Evolutionary conservation across 2,329 filamentous ascomycete species (phyloP), one percentile per base, ranked within the genome.

Genomic region (Elsinoe fawcettii): DNA sequence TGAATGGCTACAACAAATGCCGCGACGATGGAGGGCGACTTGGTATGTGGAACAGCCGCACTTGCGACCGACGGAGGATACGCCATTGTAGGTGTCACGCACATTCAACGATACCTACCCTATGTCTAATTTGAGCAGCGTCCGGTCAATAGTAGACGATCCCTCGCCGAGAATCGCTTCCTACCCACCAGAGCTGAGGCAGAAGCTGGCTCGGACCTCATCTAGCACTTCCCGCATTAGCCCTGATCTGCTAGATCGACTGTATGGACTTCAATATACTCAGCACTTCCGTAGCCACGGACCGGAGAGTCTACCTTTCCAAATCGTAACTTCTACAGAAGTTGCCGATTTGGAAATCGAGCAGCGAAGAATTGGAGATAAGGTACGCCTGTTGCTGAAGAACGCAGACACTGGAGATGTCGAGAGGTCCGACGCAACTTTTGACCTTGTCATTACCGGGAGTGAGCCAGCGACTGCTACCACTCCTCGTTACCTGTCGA

Each of bases 181-280:
- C 5, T 54, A 56, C 43, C 51, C 57, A 11, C 57, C 57, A 11
- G 51, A 59, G 37, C 36, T 59, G 1, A 51, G 57, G 8, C 41
- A 55, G 22, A 25, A 41, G 20, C 30, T 56, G 55, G 34, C 53
- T 54, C n/a, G 56, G n/a, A n/a, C n/a, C 9, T 55, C 30, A 4
- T 44, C 53, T 2, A 53, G 57, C 12, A 51, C 56, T 23, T 60
- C 64, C 5, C 61, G 57, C 25, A 61, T 66, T n/a, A 51, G 62
- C 27, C 58, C 64, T 5, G 51, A 60, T 43, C 63, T 62, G 20
- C 58, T 66, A 5, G 63, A 63, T 54, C 37, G 54, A 3, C 39
- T 65, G 4, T 66, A 65, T 51, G 60, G 62, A 36, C 57, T 60
- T 2, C 61, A 63, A 20, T 66, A 66, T 59, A 58, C 60, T 62